These are phyloP conservation scores for Umbilicaria muhlenbergii DNA, from an alignment of 495 filamentous ascomycete genomes.

Conservation along the genomic window DNA sequence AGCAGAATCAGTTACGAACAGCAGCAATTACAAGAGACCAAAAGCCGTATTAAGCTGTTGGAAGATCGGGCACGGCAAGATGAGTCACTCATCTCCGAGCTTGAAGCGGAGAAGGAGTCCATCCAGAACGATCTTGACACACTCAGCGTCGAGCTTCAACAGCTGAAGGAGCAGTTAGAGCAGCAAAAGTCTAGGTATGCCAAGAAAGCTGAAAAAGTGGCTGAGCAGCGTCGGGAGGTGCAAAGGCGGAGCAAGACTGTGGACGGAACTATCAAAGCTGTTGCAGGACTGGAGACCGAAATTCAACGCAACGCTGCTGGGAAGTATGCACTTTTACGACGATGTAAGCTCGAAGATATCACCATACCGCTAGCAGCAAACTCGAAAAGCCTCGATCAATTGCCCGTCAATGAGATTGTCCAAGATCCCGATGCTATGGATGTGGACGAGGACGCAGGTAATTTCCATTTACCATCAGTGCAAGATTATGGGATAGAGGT, in stretches of 20 bases:
- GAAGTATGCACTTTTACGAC: slow-evolving; percentile 67
- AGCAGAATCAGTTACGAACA: slow-evolving; percentile 67
- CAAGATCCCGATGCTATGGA: slow-evolving; percentile 78
- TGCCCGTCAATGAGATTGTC: slow-evolving; percentile 74
- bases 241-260: slow-evolving; percentile 71
- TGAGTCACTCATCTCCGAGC: slow-evolving; percentile 44
- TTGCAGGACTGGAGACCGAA: slow-evolving; percentile 62
- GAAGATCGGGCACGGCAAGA: slow-evolving; percentile 52
- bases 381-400: slow-evolving; percentile 59
- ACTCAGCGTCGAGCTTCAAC: slow-evolving; percentile 60
- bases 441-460: slow-evolving; percentile 54
- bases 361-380: slow-evolving; percentile 62
- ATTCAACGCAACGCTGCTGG: slow-evolving; percentile 69
- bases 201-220: slow-evolving; percentile 60
- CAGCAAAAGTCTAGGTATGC: slow-evolving; percentile 47
- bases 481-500: slow-evolving; percentile 89
- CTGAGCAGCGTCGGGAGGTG: slow-evolving; percentile 64
- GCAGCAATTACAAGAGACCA: slow-evolving; percentile 48
- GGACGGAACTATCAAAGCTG: slow-evolving; percentile 60
- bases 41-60: slow-evolving; percentile 50
- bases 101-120: slow-evolving; percentile 55
- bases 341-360: slow-evolving; percentile 89
- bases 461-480: slow-evolving; percentile 27
- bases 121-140: slow-evolving; percentile 59
- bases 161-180: slow-evolving; percentile 54